phyloP scores from a whole-genome alignment of 257 asterid genomes.

The Nicotiana otophora region DNA sequence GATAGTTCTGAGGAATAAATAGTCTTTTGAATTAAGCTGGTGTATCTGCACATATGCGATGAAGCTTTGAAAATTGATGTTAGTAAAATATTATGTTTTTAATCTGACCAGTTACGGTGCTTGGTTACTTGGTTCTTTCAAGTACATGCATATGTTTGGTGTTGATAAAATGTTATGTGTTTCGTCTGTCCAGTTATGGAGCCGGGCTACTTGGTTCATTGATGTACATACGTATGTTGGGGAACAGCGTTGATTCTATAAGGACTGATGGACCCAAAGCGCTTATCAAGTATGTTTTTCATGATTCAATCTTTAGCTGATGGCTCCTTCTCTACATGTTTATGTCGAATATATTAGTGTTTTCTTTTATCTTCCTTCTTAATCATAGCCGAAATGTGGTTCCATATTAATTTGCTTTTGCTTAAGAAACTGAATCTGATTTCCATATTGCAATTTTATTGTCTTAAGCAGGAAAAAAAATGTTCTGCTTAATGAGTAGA shows the following conservation, averaged over 20 bases:
- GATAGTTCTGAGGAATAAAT: not conserved
- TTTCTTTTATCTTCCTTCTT: not conserved
- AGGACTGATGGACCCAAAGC: conserved; percentile 85
- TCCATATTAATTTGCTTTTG: not conserved
- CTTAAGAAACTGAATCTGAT: not conserved
- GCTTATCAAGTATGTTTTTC: conserved; percentile 58
- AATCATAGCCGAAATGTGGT: not conserved
- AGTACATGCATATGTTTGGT: conserved; percentile 81
- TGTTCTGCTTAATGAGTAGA: not conserved
- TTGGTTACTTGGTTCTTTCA: conserved; percentile 70
- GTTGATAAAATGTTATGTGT: not conserved
- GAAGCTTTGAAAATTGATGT: not conserved
- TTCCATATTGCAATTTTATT: not conserved
- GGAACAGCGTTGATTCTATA: conserved; percentile 72
- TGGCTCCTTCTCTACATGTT: not conserved
- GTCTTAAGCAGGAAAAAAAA: not conserved
- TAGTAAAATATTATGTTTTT: not conserved
- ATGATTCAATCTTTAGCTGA: not conserved
- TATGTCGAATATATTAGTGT: not conserved
- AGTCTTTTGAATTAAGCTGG: not conserved
- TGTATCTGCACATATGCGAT: not conserved
- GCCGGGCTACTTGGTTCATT: conserved; percentile 82
- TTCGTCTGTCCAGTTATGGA: conserved; percentile 45
- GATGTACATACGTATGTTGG: conserved; percentile 89
- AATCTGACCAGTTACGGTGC: conserved; percentile 38